These are phyloP conservation scores for Niveomyces coronatus DNA, from an alignment of 2,329 filamentous ascomycete species.

Conservation along the genomic window DNA sequence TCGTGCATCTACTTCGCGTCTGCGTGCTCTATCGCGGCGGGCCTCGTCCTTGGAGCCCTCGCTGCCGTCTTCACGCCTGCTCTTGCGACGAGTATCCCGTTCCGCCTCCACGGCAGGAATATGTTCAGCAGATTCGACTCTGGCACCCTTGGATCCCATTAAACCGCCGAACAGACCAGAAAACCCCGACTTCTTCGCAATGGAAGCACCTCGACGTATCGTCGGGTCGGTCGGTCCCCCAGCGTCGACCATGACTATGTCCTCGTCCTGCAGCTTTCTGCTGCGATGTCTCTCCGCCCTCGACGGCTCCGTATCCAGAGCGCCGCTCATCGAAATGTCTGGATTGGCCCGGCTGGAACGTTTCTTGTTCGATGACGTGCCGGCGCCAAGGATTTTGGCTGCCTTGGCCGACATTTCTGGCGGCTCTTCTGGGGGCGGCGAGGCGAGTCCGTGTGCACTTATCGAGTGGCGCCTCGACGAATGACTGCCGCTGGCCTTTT, in stretches of 20 bases:
- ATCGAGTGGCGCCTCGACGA: slow-evolving; percentile 59
- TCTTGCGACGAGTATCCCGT: slow-evolving; percentile 51
- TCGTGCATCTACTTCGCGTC: slow-evolving; percentile 27
- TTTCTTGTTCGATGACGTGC: slow-evolving; percentile 29
- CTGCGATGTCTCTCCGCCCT: slow-evolving; percentile 25
- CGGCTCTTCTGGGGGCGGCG: slow-evolving; percentile 61
- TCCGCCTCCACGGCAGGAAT: slow-evolving; percentile 42
- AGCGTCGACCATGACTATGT: slow-evolving; percentile 27
- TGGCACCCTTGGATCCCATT: slow-evolving; percentile 33
- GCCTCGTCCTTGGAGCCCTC: slow-evolving; percentile 51
- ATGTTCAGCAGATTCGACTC: slow-evolving; percentile 39
- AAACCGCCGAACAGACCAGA: slow-evolving; percentile 53
- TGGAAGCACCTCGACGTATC: slow-evolving; percentile 24
- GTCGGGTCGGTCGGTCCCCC: slow-evolving; percentile 22
- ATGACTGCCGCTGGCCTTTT: slow-evolving; percentile 44
- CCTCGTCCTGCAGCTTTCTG: slow-evolving; percentile 27
- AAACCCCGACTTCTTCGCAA: slow-evolving; percentile 43
- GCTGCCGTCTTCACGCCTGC: slow-evolving; percentile 38
- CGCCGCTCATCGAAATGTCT: slow-evolving; percentile 38
- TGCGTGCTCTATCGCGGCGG: slow-evolving; percentile 12
- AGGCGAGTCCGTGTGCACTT: slow-evolving; percentile 55
- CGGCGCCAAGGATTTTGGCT: slow-evolving; percentile 61
- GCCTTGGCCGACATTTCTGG: slow-evolving; percentile 63
- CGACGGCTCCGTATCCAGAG: slow-evolving; percentile 28
- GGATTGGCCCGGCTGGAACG: slow-evolving; percentile 37